Evolutionary conservation across 495 filamentous ascomycete genomes (phyloP), one percentile per base, ranked within the genome.

Genomic region (Neurospora terricola): DNA sequence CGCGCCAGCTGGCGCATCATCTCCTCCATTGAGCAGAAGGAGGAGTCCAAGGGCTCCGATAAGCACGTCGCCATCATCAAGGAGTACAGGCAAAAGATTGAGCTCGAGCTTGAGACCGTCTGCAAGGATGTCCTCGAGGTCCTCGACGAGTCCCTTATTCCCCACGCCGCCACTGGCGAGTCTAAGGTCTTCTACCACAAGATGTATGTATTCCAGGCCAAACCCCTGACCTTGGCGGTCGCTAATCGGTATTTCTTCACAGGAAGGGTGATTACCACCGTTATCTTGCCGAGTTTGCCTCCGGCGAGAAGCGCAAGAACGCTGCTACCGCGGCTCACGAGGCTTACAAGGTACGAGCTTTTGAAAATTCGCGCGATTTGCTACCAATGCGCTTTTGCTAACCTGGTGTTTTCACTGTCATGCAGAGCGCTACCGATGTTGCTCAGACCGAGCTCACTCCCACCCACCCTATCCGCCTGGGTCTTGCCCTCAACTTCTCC

Each of bases 181-280:
- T 97, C 94, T 79, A 98, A 98, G 89, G 96, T 99, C 78, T 99
- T 99, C 84, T 99, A 99, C 87, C 97, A 98, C 92, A 99, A 99
- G 91, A 99, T 99, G 96, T 98, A 85, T 73, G 93, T 88, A 71
- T 73, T 73, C 72, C 77, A 72, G 30, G 18, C 38, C 27, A 68
- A 38, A 42, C 42, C 54, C 2, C 43, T 38, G 43, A 30, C 14
- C 14, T n/a, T 42, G 37, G 34, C 48, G 7, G 40, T 40, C 42
- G 23, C 43, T 16, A 34, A 70, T 30, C 37, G 11, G 18, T 48
- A 14, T 38, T 37, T 70, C 71, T 48, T 76, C 80, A 82, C 78
- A 99, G 96, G 96, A 99, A 98, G 92, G 96, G 96, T 85, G 96
- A 99, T 81, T 99, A 99, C 87, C 95, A 99, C 88, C 96, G 96